Conservation (phyloP, 805 yeast species). For the Yamadazyma akitaensis region DNA sequence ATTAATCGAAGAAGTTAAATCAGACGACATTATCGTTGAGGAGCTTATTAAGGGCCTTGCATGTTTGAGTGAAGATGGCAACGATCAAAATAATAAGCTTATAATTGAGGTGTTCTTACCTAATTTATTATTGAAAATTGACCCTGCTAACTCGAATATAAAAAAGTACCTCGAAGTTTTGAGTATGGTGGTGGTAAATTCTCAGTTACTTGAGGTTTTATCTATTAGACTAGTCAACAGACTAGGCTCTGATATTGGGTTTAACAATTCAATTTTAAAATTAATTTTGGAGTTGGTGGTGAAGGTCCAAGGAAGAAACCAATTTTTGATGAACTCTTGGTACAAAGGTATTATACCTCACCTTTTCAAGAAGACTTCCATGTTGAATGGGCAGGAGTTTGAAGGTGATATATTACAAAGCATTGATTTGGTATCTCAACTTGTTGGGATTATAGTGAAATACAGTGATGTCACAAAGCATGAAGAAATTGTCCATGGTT, state of each 20-base stretch:
- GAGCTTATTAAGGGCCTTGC: constrained; percentile 54
- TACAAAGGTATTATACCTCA: constrained; percentile 34
- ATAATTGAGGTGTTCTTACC: constrained; percentile 28
- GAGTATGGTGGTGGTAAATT: constrained; percentile 24
- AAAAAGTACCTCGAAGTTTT: constrained; percentile 21
- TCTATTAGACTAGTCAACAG: constrained; percentile 44
- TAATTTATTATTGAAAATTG: constrained; percentile 16
- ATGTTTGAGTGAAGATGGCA: constrained; percentile 31
- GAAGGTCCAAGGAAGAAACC: constrained; percentile 27
- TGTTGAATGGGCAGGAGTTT: not conserved
- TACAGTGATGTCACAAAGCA: constrained; percentile 42
- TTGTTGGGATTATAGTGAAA: constrained; percentile 40
- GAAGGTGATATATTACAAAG: constrained; percentile 15
- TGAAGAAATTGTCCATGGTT: constrained; percentile 41
- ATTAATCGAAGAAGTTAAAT: constrained; percentile 34
- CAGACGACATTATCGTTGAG: constrained; percentile 45
- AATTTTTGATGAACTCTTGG: constrained; percentile 42
- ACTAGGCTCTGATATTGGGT: constrained; percentile 16
- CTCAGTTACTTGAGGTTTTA: constrained; percentile 42
- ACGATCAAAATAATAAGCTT: constrained; percentile 10
- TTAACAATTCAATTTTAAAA: constrained; percentile 16
- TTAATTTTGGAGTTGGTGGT: constrained; percentile 24
- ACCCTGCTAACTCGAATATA: constrained; percentile 16
- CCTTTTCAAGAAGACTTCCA: constrained; percentile 2
- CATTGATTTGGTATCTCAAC: constrained; percentile 39